Conservation (phyloP, 2,329 filamentous ascomycete genomes). For the Colletotrichum phormii region DNA sequence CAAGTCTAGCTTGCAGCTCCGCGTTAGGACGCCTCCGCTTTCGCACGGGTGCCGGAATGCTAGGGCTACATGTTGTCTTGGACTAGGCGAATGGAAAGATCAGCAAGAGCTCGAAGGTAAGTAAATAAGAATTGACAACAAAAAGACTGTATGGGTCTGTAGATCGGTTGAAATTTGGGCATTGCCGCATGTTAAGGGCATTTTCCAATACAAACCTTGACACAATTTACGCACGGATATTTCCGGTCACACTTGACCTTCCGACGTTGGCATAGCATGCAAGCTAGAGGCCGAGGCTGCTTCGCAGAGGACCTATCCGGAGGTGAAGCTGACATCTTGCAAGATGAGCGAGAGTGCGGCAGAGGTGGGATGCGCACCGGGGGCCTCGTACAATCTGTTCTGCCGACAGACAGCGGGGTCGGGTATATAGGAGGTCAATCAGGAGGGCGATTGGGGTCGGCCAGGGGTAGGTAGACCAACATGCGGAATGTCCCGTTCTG, state of each 20-base stretch:
- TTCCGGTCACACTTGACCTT: slow-evolving; percentile 72
- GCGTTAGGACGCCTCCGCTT: slow-evolving; percentile 70
- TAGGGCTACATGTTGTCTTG: slow-evolving; percentile 62
- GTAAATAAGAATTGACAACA: too few species aligned
- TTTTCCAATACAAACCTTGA: slow-evolving; percentile 46
- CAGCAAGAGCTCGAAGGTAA: not conserved
- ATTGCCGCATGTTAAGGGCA: too few species aligned
- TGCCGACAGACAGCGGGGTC: slow-evolving; percentile 11
- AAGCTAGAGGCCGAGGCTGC: slow-evolving; percentile 44
- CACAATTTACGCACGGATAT: slow-evolving; percentile 69
- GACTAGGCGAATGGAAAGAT: not conserved
- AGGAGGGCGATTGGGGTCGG: slow-evolving; percentile 1
- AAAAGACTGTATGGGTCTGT: too few species aligned
- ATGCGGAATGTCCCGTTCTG: slow-evolving; percentile 13
- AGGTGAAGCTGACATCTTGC: slow-evolving; percentile 19
- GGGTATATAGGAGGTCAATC: slow-evolving; percentile 3
- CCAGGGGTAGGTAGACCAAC: not conserved
- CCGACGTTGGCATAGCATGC: slow-evolving; percentile 69
- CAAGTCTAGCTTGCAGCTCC: slow-evolving; percentile 69
- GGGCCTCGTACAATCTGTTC: not conserved
- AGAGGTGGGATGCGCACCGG: not conserved
- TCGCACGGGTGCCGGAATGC: slow-evolving; percentile 68
- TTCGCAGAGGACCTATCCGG: slow-evolving; percentile 12
- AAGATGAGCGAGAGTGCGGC: not conserved
- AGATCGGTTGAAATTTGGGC: too few species aligned